A percentile compares a stretch with the other conserved stretches of the same genome.
Conservation (phyloP, 495 filamentous ascomycete species). For the Bacidia rubella region DNA sequence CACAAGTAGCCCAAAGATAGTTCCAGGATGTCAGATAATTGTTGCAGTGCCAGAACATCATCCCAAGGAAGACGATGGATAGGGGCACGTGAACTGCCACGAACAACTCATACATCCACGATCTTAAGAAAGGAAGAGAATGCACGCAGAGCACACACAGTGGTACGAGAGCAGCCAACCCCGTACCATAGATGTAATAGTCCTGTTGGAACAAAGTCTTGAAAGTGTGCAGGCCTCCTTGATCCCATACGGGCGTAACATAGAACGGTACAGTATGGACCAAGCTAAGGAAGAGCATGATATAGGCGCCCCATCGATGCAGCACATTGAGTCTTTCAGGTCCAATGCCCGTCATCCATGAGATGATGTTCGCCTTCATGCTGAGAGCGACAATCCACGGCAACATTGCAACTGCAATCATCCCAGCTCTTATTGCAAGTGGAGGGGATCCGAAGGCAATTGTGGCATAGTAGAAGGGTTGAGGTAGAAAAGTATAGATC, state of each 20-base stretch:
- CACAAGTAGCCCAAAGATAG: constrained; percentile 73
- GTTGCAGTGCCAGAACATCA: constrained; percentile 92
- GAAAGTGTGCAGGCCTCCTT: constrained; percentile 54
- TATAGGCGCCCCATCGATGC: constrained; percentile 84
- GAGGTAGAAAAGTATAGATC: constrained; percentile 71
- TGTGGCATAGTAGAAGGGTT: constrained; percentile 72
- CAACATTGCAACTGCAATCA: constrained; percentile 87
- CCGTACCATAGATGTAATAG: constrained; percentile 71
- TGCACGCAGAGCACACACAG: constrained; percentile 69
- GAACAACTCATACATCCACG: constrained; percentile 69
- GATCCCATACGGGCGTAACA: constrained; percentile 70
- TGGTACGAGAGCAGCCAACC: constrained; percentile 74
- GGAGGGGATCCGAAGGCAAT: constrained; percentile 80
- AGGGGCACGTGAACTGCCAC: constrained; percentile 68
- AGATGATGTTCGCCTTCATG: constrained; percentile 83
- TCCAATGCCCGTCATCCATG: constrained; percentile 75
- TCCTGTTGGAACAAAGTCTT: constrained; percentile 46
- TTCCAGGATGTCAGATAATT: constrained; percentile 87
- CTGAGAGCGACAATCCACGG: constrained; percentile 85
- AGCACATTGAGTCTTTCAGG: constrained; percentile 87
- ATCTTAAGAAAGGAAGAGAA: constrained; percentile 56
- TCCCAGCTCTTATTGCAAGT: constrained; percentile 76
- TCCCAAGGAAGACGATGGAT: constrained; percentile 62
- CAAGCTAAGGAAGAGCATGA: constrained; percentile 69
- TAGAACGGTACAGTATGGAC: constrained; percentile 85